Base-by-base conservation (phyloP, 75 land plant species). In the Cryptomeria japonica region DNA sequence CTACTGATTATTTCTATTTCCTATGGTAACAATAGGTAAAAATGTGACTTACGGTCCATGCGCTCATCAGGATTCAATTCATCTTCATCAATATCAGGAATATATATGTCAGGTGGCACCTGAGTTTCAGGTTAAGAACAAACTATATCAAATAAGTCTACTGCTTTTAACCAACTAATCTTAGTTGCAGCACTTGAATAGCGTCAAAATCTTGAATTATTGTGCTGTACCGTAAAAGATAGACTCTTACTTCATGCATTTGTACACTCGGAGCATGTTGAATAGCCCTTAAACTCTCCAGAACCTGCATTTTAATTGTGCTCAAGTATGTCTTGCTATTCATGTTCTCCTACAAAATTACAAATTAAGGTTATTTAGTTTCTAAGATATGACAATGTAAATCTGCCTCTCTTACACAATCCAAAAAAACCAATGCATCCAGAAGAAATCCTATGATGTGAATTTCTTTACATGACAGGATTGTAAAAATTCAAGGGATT, bases 101-200 rank as follows among this genome's bases (percentile, higher is more conserved):
- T 88, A 84, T 97, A 98, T n/a, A 94, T 95, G 88, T 98, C 99
- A 80, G 99, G 99, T 22, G 99, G 99, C 83, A 98, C 96, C 99
- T 95, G 93, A 70, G 37, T 86, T 87, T 88, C 89, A 87, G 39
- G 16, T 53, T 80, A 85, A 58, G 80, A 34, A 86, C 78, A 72
- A 22, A 42, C 78, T 39, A 75, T 58, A 34, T 82, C 34, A 82
- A 46, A 28, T 3, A n/a, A 28, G 15, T 49, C 31, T 28, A n/a
- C 32, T 82, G 51, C 31, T 3, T n/a, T 82, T 19, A 12, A n/a
- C 5, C 5, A 46, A 12, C 32, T 82, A 12, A 2, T 39, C 42
- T 79, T 38, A 5, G 5, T 79, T 39, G 39, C 44, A 38, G n/a
- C 22, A 79, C 41, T 39, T 79, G 37, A 79, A 80, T 46, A 28